phyloP scores from a whole-genome alignment of 768 basidiomycete species.

The Gloeopeniophorella convolvens region DNA sequence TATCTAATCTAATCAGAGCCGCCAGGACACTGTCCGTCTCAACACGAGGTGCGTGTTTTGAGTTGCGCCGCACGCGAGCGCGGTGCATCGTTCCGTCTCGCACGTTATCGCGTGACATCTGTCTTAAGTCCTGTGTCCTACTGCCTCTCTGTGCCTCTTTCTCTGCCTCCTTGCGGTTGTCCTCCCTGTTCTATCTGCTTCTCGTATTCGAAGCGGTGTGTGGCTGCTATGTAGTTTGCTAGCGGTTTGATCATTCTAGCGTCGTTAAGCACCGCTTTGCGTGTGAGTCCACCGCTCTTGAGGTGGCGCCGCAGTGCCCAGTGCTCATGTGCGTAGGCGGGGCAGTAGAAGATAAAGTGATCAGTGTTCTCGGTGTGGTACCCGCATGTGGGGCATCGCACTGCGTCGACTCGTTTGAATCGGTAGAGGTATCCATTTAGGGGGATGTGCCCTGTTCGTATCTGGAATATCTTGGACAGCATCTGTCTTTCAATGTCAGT shows the following conservation, averaged over 20 bases:
- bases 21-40: too few species aligned
- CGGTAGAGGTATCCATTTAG: neutral
- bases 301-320: neutral
- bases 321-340: neutral
- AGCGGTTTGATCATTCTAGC: neutral
- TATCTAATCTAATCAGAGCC: too few species aligned
- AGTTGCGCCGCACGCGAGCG: too few species aligned
- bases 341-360: neutral
- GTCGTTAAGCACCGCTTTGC: neutral
- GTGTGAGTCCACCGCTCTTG: neutral
- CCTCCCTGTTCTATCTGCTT: too few species aligned
- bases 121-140: too few species aligned
- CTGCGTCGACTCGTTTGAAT: neutral
- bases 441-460: neutral
- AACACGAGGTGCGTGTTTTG: too few species aligned
- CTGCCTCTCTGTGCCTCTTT: too few species aligned
- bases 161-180: too few species aligned
- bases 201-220: neutral
- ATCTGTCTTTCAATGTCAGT: too few species aligned
- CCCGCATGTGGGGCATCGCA: neutral
- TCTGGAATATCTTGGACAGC: neutral
- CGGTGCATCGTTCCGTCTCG: too few species aligned
- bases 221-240: neutral
- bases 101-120: too few species aligned
- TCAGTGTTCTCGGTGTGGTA: neutral